phyloP scores from a whole-genome alignment of 768 basidiomycete species.

The Daedalea quercina region DNA sequence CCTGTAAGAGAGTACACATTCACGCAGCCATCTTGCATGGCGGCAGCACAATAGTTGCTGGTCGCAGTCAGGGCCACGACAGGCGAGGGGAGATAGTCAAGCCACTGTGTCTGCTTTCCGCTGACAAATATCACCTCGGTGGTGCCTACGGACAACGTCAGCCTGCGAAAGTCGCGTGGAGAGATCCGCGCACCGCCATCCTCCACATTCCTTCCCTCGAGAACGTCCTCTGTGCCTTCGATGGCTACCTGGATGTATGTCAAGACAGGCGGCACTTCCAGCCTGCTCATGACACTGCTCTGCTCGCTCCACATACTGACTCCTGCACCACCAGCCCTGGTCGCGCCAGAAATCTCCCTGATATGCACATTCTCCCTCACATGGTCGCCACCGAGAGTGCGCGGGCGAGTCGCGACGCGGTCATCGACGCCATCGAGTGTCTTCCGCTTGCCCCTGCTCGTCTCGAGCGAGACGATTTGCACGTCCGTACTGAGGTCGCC shows the following conservation, averaged over 20 bases:
- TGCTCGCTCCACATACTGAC: slow-evolving; percentile 8
- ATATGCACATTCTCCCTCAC: slow-evolving; percentile 41
- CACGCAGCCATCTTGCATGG: slow-evolving; percentile 73
- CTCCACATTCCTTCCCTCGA: slow-evolving; percentile 79
- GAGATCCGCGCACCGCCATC: slow-evolving; percentile 39
- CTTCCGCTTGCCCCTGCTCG: slow-evolving; percentile 40
- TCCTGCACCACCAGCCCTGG: neutral
- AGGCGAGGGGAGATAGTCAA: slow-evolving; percentile 79
- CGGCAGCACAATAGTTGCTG: slow-evolving; percentile 63
- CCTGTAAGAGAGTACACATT: slow-evolving; percentile 82
- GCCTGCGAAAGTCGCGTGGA: neutral
- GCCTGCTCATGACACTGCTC: slow-evolving; percentile 18
- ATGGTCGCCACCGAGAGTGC: slow-evolving; percentile 69
- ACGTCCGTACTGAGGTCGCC: slow-evolving; percentile 56
- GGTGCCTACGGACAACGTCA: slow-evolving; percentile 32
- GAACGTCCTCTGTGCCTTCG: slow-evolving; percentile 58
- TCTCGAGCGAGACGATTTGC: slow-evolving; percentile 32
- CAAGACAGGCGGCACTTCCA: slow-evolving; percentile 45
- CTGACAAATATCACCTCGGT: slow-evolving; percentile 62
- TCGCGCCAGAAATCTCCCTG: slow-evolving; percentile 40
- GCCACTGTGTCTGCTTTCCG: slow-evolving; percentile 74
- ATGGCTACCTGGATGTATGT: slow-evolving; percentile 37
- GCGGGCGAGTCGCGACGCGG: slow-evolving; percentile 25
- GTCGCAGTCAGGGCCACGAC: slow-evolving; percentile 65
- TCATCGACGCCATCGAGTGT: slow-evolving; percentile 34